Conservation (phyloP, 106 monocot genomes). For the Gastrodia elata region DNA sequence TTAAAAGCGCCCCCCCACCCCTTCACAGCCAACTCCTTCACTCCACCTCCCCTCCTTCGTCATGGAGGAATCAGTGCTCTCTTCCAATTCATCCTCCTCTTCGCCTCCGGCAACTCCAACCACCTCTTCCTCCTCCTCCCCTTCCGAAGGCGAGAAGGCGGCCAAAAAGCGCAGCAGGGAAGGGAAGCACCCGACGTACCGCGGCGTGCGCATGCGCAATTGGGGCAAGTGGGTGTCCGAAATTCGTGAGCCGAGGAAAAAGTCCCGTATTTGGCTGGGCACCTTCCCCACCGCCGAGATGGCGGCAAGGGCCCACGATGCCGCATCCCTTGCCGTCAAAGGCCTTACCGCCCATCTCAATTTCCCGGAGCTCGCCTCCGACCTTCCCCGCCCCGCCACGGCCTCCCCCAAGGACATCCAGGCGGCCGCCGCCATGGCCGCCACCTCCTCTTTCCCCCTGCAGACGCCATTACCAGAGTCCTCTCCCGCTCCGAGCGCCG, state of each 20-base stretch:
- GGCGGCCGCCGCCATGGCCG: slow-evolving; percentile 57
- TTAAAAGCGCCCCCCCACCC: slow-evolving; percentile 5
- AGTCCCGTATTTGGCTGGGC: slow-evolving; percentile 84
- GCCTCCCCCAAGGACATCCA: slow-evolving; percentile 72
- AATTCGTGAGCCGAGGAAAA: slow-evolving; percentile 80
- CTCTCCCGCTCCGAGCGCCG: not conserved
- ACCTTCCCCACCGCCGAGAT: slow-evolving; percentile 78
- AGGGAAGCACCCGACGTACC: slow-evolving; percentile 43
- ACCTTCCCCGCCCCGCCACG: slow-evolving; percentile 57
- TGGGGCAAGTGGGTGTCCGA: slow-evolving; percentile 94
- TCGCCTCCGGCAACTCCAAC: slow-evolving; percentile 11
- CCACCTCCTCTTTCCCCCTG: slow-evolving; percentile 15
- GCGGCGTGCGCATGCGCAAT: slow-evolving; percentile 71
- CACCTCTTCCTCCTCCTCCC: not conserved
- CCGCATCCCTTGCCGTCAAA: slow-evolving; percentile 69
- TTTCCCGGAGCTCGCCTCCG: slow-evolving; percentile 52
- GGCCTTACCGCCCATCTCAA: slow-evolving; percentile 61
- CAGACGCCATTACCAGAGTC: not conserved
- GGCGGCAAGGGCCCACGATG: slow-evolving; percentile 89
- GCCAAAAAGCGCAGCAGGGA: slow-evolving; percentile 21
- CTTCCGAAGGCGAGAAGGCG: not conserved
- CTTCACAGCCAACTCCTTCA: not conserved
- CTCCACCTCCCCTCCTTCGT: slow-evolving; percentile 16
- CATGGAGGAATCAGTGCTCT: slow-evolving; percentile 6
- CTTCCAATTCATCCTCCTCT: slow-evolving; percentile 15